Conservation (phyloP, 805 yeast genomes). For the Jamesozyma piceae region DNA sequence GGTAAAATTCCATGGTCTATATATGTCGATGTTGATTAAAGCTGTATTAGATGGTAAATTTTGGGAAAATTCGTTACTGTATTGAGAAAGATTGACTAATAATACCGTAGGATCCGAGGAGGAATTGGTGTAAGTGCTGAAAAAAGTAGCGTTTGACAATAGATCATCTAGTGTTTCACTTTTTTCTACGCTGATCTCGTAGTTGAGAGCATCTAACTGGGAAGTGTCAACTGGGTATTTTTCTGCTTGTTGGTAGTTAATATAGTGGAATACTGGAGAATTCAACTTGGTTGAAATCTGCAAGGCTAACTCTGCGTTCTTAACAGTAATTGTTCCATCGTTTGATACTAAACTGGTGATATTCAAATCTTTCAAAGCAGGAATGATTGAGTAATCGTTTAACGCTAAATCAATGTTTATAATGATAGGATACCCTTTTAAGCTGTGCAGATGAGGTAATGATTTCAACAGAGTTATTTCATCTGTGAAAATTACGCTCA, state of each 20-base stretch:
- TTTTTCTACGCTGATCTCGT: neutral
- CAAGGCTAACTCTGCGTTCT: conserved; percentile 50
- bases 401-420: conserved; percentile 50
- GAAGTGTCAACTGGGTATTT: neutral
- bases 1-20: conserved; percentile 64
- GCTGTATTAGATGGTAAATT: conserved; percentile 28
- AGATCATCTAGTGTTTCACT: neutral
- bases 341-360: conserved; percentile 62
- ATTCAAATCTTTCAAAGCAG: conserved; percentile 66
- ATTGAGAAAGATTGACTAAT: conserved; percentile 51
- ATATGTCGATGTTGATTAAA: conserved; percentile 49
- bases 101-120: neutral
- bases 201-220: neutral
- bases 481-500: conserved; percentile 42
- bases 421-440: conserved; percentile 40
- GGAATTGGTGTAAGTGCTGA: neutral
- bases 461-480: conserved; percentile 47
- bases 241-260: conserved; percentile 16
- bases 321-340: conserved; percentile 42
- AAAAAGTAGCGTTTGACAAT: neutral
- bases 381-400: conserved; percentile 57
- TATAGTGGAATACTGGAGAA: conserved; percentile 67
- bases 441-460: conserved; percentile 46
- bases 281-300: conserved; percentile 40
- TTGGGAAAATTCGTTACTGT: conserved; percentile 35